Evolutionary conservation across 2,329 filamentous ascomycete species (phyloP).

Genomic region (Ceratocystis cacaofunesta): DNA sequence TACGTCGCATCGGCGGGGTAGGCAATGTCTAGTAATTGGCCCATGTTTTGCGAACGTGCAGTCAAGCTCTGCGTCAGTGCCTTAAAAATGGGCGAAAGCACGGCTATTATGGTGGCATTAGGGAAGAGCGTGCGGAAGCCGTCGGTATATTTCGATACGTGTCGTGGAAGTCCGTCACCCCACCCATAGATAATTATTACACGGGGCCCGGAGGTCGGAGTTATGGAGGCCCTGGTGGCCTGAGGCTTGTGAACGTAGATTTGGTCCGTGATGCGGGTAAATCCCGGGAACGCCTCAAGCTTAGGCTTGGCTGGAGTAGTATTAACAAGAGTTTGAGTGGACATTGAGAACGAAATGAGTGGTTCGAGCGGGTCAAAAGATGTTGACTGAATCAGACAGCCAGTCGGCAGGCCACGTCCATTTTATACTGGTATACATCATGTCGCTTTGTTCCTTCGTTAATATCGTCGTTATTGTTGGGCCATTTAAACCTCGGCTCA

Average conservation of each 20-base stretch:
- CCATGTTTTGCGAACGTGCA: slow-evolving; percentile 31
- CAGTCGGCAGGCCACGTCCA: too few relatives aligned
- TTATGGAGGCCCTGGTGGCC: slow-evolving; percentile 18
- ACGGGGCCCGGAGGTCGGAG: slow-evolving; percentile 24
- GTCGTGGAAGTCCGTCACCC: slow-evolving; percentile 40
- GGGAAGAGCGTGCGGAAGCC: slow-evolving; percentile 39
- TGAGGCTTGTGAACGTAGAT: slow-evolving; percentile 30
- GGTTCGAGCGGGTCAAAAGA: too few relatives aligned
- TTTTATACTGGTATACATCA: neutral
- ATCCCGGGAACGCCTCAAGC: slow-evolving; percentile 27
- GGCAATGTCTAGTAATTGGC: slow-evolving; percentile 29
- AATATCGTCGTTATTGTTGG: neutral
- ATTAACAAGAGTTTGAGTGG: neutral
- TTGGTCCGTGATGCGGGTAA: slow-evolving; percentile 33
- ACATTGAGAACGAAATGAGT: neutral
- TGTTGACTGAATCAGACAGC: too few relatives aligned
- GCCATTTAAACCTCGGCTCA: neutral
- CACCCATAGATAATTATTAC: slow-evolving; percentile 41
- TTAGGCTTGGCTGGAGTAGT: slow-evolving; percentile 15
- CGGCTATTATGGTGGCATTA: slow-evolving; percentile 33
- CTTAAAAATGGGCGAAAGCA: slow-evolving; percentile 33
- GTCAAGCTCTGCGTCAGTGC: slow-evolving; percentile 31
- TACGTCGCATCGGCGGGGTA: slow-evolving; percentile 20
- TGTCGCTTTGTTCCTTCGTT: neutral
- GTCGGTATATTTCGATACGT: slow-evolving; percentile 40